These are phyloP conservation scores for Aspergillus unguis DNA, from an alignment of 2,329 filamentous ascomycete species.

Conservation along the genomic window DNA sequence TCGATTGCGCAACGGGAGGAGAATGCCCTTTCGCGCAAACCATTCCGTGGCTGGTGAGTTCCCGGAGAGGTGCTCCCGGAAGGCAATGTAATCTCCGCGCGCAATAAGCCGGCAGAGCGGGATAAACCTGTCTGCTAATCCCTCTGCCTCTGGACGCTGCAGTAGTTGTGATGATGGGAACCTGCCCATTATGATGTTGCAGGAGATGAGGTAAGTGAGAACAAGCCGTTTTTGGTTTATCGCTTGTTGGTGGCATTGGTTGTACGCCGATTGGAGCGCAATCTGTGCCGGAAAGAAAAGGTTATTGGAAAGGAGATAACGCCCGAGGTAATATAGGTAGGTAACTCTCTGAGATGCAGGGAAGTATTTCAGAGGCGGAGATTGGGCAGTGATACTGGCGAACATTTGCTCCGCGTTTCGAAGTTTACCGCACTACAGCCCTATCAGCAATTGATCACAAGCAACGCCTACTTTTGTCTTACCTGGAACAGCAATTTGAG, in stretches of 20 bases:
- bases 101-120: slow-evolving; percentile 71
- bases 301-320: slow-evolving; percentile 81
- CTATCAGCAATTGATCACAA: neutral
- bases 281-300: slow-evolving; percentile 75
- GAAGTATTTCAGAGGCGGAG: slow-evolving; percentile 75
- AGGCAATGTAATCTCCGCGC: slow-evolving; percentile 69
- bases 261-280: slow-evolving; percentile 75
- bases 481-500: slow-evolving; percentile 83
- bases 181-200: slow-evolving; percentile 79
- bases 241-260: slow-evolving; percentile 62
- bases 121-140: slow-evolving; percentile 63
- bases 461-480: slow-evolving; percentile 26
- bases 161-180: slow-evolving; percentile 70
- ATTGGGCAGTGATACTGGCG: slow-evolving; percentile 78
- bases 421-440: slow-evolving; percentile 67
- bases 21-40: slow-evolving; percentile 71
- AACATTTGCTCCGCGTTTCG: slow-evolving; percentile 85
- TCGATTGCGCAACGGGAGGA: slow-evolving; percentile 71
- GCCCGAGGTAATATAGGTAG: slow-evolving; percentile 90
- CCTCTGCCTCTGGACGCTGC: slow-evolving; percentile 65
- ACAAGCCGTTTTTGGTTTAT: slow-evolving; percentile 71
- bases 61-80: slow-evolving; percentile 64
- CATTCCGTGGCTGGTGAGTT: slow-evolving; percentile 59
- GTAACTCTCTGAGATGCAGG: slow-evolving; percentile 84
- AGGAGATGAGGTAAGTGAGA: slow-evolving; percentile 76